Evolutionary conservation across 2,329 filamentous ascomycete genomes (phyloP).

Genomic region (Epichloe festucae): DNA sequence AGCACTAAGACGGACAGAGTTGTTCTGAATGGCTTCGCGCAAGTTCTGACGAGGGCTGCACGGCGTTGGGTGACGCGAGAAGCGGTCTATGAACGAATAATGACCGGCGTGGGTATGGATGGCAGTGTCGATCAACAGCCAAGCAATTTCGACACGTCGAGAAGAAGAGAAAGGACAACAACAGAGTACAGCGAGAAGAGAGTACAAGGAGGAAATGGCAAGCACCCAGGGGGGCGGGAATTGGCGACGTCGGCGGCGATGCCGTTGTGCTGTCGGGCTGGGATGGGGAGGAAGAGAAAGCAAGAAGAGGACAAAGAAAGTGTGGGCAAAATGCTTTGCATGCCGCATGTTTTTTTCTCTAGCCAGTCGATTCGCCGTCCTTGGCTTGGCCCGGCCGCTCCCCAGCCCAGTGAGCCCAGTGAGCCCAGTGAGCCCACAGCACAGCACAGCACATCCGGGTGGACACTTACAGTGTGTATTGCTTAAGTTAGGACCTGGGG

Average conservation of each 20-base stretch:
- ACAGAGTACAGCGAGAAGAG: conserved; percentile 6
- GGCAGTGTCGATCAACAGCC: background rate
- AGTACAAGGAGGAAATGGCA: conserved; percentile 5
- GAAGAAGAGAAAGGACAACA: conserved; percentile 1
- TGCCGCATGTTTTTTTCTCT: background rate
- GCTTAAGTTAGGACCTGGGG: too few species aligned
- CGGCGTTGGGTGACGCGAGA: background rate
- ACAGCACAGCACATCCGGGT: too few species aligned
- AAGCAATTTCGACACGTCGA: background rate
- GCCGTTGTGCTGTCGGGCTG: conserved; percentile 16
- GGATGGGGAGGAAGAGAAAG: conserved; percentile 14
- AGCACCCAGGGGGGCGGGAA: conserved; percentile 11
- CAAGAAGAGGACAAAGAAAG: conserved; percentile 12
- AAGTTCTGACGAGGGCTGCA: background rate
- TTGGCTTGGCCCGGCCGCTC: background rate
- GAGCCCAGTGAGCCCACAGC: too few species aligned
- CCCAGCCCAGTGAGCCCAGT: background rate
- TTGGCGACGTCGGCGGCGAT: conserved; percentile 15
- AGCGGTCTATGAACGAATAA: conserved; percentile 2
- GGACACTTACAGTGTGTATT: too few species aligned
- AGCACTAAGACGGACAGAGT: background rate
- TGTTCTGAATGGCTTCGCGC: conserved; percentile 1
- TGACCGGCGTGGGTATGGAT: background rate
- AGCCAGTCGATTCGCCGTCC: background rate
- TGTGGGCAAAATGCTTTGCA: conserved; percentile 12